Evolutionary conservation across 2,329 filamentous ascomycete genomes (phyloP).

Genomic region (Malbranchea cinnamomea): DNA sequence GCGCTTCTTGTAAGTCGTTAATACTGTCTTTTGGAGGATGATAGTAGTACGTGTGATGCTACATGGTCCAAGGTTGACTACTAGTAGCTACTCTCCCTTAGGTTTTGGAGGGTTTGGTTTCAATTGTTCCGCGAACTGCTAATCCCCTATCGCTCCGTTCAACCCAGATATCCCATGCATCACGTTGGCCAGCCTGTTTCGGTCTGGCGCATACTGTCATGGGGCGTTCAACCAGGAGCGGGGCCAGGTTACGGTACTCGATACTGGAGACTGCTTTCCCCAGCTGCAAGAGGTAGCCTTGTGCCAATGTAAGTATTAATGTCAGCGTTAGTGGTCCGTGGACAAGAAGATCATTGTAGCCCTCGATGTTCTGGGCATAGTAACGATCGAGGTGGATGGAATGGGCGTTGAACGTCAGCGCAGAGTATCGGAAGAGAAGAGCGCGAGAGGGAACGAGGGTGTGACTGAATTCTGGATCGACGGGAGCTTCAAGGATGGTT

Average conservation of each 20-base stretch:
- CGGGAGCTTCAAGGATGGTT: no score
- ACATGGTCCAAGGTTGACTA: no score
- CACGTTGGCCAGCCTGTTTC: conserved; percentile 26
- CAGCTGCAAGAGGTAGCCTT: conserved; percentile 33
- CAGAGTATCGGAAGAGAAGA: conserved; percentile 80
- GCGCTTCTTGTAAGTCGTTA: no score
- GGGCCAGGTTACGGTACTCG: conserved; percentile 67
- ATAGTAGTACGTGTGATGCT: no score
- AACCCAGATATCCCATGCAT: conserved; percentile 49
- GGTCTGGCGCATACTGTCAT: conserved; percentile 54
- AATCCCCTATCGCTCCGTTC: conserved; percentile 46
- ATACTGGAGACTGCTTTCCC: conserved; percentile 38
- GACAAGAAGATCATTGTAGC: conserved; percentile 60
- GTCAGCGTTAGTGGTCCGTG: conserved; percentile 74
- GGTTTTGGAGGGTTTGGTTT: conserved; percentile 6
- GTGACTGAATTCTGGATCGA: conserved; percentile 40
- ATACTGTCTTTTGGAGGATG: no score
- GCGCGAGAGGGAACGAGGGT: conserved; percentile 49
- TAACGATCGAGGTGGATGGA: conserved; percentile 67
- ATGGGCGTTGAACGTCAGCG: conserved; percentile 85
- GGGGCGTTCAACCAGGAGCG: conserved; percentile 59
- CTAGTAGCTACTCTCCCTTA: not conserved
- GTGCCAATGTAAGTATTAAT: conserved; percentile 56
- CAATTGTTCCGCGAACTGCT: conserved; percentile 44
- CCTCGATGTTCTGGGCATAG: conserved; percentile 58